These are phyloP conservation scores for Saprolegnia diclina DNA, from an alignment of 352 stramenopile genomes.

Conservation along the genomic window DNA sequence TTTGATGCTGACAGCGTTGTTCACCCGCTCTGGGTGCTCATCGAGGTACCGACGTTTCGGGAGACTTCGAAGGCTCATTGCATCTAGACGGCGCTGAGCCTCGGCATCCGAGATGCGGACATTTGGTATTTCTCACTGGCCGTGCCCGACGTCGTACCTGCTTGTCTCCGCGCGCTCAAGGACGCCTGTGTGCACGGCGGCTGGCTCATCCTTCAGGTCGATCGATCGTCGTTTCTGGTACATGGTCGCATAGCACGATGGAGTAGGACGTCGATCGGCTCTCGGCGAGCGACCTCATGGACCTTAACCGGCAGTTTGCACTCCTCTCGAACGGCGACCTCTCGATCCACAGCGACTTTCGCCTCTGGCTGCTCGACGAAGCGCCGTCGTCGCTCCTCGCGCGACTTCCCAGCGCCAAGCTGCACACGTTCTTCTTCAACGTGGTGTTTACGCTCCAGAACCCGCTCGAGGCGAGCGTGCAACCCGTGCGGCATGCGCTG, in stretches of 20 bases:
- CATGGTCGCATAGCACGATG: background rate
- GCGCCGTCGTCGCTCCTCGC: background rate
- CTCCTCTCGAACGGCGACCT: constrained; percentile 13
- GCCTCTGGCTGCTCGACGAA: constrained; percentile 20
- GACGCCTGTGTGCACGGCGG: constrained; percentile 19
- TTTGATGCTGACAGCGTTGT: constrained; percentile 5
- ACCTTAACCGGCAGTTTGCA: constrained; percentile 17
- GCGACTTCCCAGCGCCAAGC: constrained; percentile 3
- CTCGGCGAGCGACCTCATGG: background rate
- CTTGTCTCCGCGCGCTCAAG: constrained; percentile 12
- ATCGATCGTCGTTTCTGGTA: background rate
- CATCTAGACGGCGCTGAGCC: background rate
- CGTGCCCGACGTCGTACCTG: background rate
- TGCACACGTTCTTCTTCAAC: constrained; percentile 26
- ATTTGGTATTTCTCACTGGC: constrained; percentile 19
- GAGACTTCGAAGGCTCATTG: background rate
- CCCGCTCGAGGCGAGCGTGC: background rate
- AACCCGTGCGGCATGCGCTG: background rate
- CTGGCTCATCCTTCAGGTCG: constrained; percentile 23
- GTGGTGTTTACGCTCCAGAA: background rate
- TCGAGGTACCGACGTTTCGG: constrained; percentile 14
- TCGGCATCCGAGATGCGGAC: constrained; percentile 25
- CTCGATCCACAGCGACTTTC: constrained; percentile 16
- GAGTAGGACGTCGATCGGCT: constrained; percentile 4
- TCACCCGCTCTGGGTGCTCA: constrained; percentile 16